phyloP scores from a whole-genome alignment of 176 grass and related monocot genomes.

The Cymbopogon citratus region DNA sequence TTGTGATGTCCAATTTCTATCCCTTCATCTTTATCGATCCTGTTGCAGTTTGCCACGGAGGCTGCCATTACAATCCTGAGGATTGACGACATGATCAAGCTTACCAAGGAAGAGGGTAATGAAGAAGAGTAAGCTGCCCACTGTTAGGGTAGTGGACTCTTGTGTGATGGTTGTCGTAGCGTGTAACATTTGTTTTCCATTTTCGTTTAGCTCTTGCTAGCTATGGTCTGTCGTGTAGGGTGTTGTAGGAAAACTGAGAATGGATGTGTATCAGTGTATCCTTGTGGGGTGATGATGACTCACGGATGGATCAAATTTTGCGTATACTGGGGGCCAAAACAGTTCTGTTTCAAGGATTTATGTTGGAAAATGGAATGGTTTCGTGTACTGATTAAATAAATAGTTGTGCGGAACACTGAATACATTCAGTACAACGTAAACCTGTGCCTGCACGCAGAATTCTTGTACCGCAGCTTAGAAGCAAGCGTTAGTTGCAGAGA shows the following conservation, averaged over 20 bases:
- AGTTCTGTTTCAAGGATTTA: background rate
- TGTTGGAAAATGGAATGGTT: background rate
- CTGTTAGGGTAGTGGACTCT: background rate
- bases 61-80: slow-evolving; percentile 92
- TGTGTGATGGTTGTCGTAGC: background rate
- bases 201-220: background rate
- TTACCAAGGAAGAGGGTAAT: slow-evolving; percentile 67
- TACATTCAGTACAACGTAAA: background rate
- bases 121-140: slow-evolving; percentile 41
- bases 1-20: background rate
- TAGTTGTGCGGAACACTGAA: background rate
- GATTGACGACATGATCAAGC: slow-evolving; percentile 98
- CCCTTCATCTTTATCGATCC: background rate
- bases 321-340: background rate
- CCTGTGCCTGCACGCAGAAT: background rate
- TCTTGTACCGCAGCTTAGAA: background rate
- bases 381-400: background rate
- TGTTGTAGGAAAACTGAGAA: background rate
- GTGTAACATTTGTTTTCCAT: background rate
- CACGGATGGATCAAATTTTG: background rate
- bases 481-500: too few species aligned
- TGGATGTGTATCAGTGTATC: background rate
- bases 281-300: background rate
- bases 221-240: background rate
- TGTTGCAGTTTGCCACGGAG: slow-evolving; percentile 73